Base-by-base conservation (phyloP, 106 monocot species). In the Apostasia shenzhenica region DNA sequence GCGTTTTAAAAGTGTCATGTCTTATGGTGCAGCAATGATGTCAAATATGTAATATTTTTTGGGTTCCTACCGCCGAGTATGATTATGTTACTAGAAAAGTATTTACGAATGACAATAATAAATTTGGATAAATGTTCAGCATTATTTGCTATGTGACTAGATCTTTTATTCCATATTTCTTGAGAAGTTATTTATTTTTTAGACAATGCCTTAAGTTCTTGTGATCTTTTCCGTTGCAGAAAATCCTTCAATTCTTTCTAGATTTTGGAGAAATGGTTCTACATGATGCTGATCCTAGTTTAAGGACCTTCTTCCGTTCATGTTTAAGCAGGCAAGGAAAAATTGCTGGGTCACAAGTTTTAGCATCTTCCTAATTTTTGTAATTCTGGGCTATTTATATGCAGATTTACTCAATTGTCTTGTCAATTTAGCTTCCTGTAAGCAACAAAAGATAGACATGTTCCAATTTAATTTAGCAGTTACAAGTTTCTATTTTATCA, bases 261-360 rank as follows among this genome's bases (percentile, higher is more conserved):
- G 91, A 95, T 84, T 95, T 95, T 79, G 95, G 91, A 64, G 91
- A 95, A 77, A 80, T 80, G 39, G 91, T 95, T 57, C 76, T 95
- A 4, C 95, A 95, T 77, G 91, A 95, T 83, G 69, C 91, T 14
- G 95, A 95, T 71, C 77, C 86, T 63, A 95, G 90, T 74, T 68
- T 95, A 61, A 86, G 60, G 62, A 74, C 89, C 37, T 91, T 95
- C 67, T 86, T 95, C 63, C 83, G 92, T 41, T 86, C 92, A 39
- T 95, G 95, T 68, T 76, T 95, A 78, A 95, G 91, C 82, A 80
- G 92, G 95, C 86, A 94, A 73, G 54, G 51, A 8, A 26, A 26
- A 26, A 10, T 68, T 76, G 58, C 42, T 53, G 53, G 4, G 8
- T 14, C 40, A 11, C 14, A 64, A 0, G 11, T 64, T 64, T 39